Evolutionary conservation across 352 stramenopile genomes (phyloP), one percentile per base, ranked within the genome.

Genomic region (Phytophthora cryptogea): DNA sequence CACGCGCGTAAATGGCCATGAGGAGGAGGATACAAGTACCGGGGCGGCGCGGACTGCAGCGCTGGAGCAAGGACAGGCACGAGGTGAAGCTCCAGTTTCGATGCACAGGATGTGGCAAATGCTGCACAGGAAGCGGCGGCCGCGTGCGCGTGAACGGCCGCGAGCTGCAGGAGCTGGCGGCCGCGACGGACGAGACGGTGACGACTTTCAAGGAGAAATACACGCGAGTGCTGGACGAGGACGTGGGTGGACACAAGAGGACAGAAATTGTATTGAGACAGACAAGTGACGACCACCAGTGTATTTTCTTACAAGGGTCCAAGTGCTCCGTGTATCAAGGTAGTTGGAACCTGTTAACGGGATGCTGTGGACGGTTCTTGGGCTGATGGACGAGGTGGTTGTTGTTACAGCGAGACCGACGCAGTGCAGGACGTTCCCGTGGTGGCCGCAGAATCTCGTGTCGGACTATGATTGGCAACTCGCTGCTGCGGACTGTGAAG

Each of bases 401-500:
- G 5, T 59, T 40, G 10, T 30, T 46, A n/a, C 59, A 89, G 82
- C 74, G 5, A 71, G 84, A 8, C 84, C 84, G 30, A 92, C 80
- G 37, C 84, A 94, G 61, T 94, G 84, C 54, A 76, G 79, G 9
- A 94, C 84, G 40, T 94, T 89, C 44, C 84, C 84, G 36, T 94
- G 83, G 79, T 94, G 84, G 84, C 84, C 82, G 32, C 82, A 92
- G 50, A 54, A 91, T 54, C 50, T 93, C 7, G 74, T 90, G 53
- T 90, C 84, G 3, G 71, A 87, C 49, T 92, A 92, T 72, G 84
- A 94, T 47, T 94, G 84, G 84, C 70, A 73, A 16, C 64, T 91
- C 8, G 72, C 80, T 1, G 80, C 84, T 28, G 50, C 41, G 3
- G 54, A 84, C 16, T 94, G 84, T 52, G 84, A 93, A 74, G 84